Base-by-base conservation (phyloP, 352 stramenopile genomes). In the Hyaloperonospora brassicae region DNA sequence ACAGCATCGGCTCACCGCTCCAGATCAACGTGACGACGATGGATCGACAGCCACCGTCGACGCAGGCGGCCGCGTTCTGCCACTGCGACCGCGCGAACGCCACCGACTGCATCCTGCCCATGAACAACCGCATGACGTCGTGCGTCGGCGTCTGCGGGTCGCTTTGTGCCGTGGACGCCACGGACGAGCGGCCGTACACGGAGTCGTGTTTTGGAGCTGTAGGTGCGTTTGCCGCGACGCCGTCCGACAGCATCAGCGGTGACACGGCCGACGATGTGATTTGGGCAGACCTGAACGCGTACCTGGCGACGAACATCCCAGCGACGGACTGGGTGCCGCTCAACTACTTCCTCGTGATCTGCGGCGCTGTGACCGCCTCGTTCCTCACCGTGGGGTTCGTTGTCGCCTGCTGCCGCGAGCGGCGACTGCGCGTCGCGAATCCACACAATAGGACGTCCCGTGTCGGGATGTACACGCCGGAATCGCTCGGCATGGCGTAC, bases 1-100 rank as follows among this genome's bases (percentile, higher is more conserved):
- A 83, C 62, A 73, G 62, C n/a, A 66, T 86, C 44, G 73, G 76
- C 5, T 84, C 73, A 44, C 76, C 76, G 7, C 57, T 77, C 17
- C 76, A 86, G 62, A 79, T 84, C 39, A 83, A 86, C 43, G 64
- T 84, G 55, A 76, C 67, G 25, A 77, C 70, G 0, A 76, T 80
- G 58, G 59, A 67, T 38, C 62, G 59, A 40, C 46, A 68, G 22
- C 24, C 53, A 1, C 57, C 66, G 35, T 24, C 42, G 2, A 56
- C 59, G 14, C 61, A 77, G 34, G 63, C 69, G 49, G 60, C 58
- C n/a, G 44, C 66, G 54, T 73, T 80, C 36, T 83, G 72, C 42
- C 57, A 70, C 36, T 83, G 72, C 43, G 65, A 66, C 35, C 55
- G 63, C 34, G 66, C 55, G 14, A 80, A 79, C 38, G 24, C 40